Evolutionary conservation across 2,329 filamentous ascomycete genomes (phyloP).

Genomic region (Diaporthe vaccinii): DNA sequence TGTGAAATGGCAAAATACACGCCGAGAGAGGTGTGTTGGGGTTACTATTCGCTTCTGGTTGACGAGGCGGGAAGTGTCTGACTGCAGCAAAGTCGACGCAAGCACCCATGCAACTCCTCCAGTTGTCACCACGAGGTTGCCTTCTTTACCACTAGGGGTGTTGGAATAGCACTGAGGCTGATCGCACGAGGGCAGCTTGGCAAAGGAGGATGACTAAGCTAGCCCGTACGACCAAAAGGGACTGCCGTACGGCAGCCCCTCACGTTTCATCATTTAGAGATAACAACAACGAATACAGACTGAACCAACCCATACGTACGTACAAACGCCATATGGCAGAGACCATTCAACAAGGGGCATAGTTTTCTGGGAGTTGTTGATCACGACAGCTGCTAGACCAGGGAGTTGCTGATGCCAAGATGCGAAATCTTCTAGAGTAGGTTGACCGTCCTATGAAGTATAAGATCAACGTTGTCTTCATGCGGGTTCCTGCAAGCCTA

Average conservation of each 20-base stretch:
- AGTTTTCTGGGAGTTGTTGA: neutral
- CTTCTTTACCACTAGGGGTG: neutral
- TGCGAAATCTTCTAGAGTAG: too few relatives aligned
- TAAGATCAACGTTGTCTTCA: neutral
- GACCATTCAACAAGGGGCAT: too few relatives aligned
- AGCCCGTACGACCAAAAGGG: too few relatives aligned
- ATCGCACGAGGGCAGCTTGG: too few relatives aligned
- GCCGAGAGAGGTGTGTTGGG: neutral
- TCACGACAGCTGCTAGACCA: neutral
- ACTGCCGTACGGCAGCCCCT: too few relatives aligned
- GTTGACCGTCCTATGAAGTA: neutral
- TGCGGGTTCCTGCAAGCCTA: neutral
- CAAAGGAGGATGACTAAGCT: too few relatives aligned
- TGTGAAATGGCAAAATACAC: neutral
- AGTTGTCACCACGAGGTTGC: neutral
- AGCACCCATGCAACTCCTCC: neutral
- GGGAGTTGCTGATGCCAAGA: constrained; percentile 5
- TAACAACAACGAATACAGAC: too few relatives aligned
- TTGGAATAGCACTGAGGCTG: too few relatives aligned
- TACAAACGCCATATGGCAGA: too few relatives aligned
- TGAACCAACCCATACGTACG: too few relatives aligned
- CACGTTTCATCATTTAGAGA: too few relatives aligned
- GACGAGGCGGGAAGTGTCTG: neutral
- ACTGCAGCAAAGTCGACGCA: neutral
- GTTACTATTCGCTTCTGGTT: neutral